Base-by-base conservation (phyloP, 306 rosid genomes). In the Arachis hypogaea region DNA sequence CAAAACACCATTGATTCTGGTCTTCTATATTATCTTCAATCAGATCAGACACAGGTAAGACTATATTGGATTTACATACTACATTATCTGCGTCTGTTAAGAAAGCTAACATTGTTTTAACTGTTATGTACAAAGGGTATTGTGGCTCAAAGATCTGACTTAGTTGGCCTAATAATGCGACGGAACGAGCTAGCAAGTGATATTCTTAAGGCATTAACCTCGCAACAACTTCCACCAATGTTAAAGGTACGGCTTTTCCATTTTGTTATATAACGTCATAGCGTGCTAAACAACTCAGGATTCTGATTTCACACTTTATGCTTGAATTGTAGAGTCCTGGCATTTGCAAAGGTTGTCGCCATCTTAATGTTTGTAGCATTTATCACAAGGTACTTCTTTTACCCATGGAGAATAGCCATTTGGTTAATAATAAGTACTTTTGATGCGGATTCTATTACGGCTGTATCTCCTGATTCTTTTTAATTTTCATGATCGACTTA, bases 181-280 rank as follows among this genome's bases (percentile, higher is more conserved):
- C 94, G 97, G 5, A 93, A 93, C 81, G 94, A 93, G 78, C 94
- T 93, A 76, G 94, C 98, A 78, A 89, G 80, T 78, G 88, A 91
- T 77, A 78, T 89, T 69, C 85, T 89, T 57, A 87, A 85, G 86
- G 97, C 97, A 78, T 86, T 90, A 58, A 85, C 71, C 54, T 79
- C 63, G 69, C 98, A 91, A 79, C 83, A 82, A 75, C 82, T 93
- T 40, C 97, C 98, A 64, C 90, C 94, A 61, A 88, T 93, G 97
- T 77, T 84, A 73, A 85, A 65, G 93, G 98, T 83, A 80, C 71
- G 22, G 10, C 29, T 51, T 72, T 80, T 78, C 36, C 69, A 36
- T 59, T 52, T 63, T 80, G 55, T 61, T 77, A 72, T 33, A 50
- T 66, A 63, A 38, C 77, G 66, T 59, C 42, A 50, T 66, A 63